These are phyloP conservation scores for Priceomyces medius DNA, from an alignment of 805 yeast genomes.

Conservation along the genomic window DNA sequence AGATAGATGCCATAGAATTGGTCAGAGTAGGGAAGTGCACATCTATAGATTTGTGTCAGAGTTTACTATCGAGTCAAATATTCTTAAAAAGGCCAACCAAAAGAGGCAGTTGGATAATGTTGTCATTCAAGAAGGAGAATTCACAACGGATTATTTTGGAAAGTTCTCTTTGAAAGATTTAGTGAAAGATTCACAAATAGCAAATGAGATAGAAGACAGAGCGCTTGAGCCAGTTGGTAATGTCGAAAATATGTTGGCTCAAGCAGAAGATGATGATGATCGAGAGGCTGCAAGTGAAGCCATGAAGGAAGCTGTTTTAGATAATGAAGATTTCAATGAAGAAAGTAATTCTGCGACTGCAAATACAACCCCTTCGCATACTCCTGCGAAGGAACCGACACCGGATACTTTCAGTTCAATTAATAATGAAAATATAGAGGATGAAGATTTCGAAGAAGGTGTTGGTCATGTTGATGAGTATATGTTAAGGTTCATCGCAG, in stretches of 20 bases:
- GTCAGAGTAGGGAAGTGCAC: slow-evolving; percentile 97
- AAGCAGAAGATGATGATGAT: slow-evolving; percentile 94
- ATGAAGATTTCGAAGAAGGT: slow-evolving; percentile 56
- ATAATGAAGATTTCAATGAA: slow-evolving; percentile 81
- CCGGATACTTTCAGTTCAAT: slow-evolving; percentile 12
- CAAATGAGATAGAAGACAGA: slow-evolving; percentile 38
- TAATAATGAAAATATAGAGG: slow-evolving; percentile 18
- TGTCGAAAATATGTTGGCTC: slow-evolving; percentile 68
- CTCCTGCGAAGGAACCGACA: slow-evolving; percentile 24
- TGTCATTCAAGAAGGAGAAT: slow-evolving; percentile 96
- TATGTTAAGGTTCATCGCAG: slow-evolving; percentile 88
- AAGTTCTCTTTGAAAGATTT: slow-evolving; percentile 83
- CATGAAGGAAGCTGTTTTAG: slow-evolving; percentile 78
- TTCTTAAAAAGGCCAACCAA: slow-evolving; percentile 89
- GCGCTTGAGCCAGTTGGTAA: slow-evolving; percentile 37
- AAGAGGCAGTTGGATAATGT: slow-evolving; percentile 91
- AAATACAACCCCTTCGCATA: slow-evolving; percentile 23
- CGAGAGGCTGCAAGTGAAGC: slow-evolving; percentile 88
- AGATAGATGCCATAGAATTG: slow-evolving; percentile 98
- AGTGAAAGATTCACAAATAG: slow-evolving; percentile 59
- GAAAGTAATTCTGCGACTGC: slow-evolving; percentile 20
- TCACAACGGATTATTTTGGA: slow-evolving; percentile 93
- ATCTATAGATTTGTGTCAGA: slow-evolving; percentile 95
- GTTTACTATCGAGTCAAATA: slow-evolving; percentile 93
- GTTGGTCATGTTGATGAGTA: slow-evolving; percentile 91